Conservation (phyloP, 208 protist species). For the Trypanosoma cruzi region DNA sequence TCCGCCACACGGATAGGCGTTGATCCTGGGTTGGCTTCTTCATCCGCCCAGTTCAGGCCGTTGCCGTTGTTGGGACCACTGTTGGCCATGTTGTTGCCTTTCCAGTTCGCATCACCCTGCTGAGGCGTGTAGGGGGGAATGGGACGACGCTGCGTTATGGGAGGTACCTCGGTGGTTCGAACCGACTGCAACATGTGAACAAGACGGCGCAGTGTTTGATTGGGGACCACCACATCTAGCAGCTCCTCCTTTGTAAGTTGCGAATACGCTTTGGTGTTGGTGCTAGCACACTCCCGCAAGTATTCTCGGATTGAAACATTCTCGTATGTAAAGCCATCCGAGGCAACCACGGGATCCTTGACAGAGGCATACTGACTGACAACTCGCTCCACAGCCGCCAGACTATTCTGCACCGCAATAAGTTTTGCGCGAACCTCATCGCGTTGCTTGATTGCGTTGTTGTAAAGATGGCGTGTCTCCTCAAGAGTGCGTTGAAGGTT, state of each 20-base stretch:
- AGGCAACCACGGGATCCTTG: slow-evolving; percentile 82
- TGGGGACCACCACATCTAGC: slow-evolving; percentile 73
- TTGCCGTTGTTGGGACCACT: not conserved
- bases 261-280: slow-evolving; percentile 84
- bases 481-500: slow-evolving; percentile 58
- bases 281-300: slow-evolving; percentile 66
- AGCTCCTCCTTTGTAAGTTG: slow-evolving; percentile 89
- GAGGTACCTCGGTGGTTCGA: slow-evolving; percentile 46
- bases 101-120: slow-evolving; percentile 4
- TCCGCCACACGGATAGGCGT: slow-evolving; percentile 27
- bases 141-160: slow-evolving; percentile 29
- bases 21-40: slow-evolving; percentile 6
- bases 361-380: slow-evolving; percentile 71
- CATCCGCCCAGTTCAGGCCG: slow-evolving; percentile 28
- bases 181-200: slow-evolving; percentile 65
- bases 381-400: slow-evolving; percentile 64
- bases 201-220: slow-evolving; percentile 73
- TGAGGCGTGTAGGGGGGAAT: slow-evolving; percentile 13
- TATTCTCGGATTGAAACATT: slow-evolving; percentile 64
- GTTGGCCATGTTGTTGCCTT: not conserved
- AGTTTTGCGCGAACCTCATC: slow-evolving; percentile 58
- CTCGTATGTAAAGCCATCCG: slow-evolving; percentile 91
- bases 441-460: slow-evolving; percentile 58
- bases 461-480: slow-evolving; percentile 68
- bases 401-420: slow-evolving; percentile 49